Conservation (phyloP, 768 basidiomycete genomes). For the Naematelia aurantialba region DNA sequence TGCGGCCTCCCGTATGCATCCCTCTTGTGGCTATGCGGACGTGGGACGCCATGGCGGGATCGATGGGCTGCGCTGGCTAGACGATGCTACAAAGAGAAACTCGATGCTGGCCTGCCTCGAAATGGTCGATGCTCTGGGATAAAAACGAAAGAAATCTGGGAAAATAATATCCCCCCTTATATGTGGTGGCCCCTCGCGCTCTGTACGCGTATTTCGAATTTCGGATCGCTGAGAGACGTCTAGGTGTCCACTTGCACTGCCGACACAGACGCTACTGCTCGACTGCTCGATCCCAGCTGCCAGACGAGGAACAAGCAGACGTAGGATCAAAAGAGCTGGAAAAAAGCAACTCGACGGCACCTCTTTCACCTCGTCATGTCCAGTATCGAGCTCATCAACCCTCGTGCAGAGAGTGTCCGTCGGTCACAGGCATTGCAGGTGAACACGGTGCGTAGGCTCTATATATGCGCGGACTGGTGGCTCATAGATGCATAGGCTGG, state of each 20-base stretch:
- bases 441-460: conserved; percentile 42
- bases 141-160: neutral
- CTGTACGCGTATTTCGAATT: neutral
- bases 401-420: conserved; percentile 88
- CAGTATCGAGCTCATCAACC: conserved; percentile 84
- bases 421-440: conserved; percentile 89
- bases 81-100: neutral
- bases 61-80: too few species aligned
- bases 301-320: too few species aligned
- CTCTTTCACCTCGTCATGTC: conserved; percentile 29
- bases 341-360: too few species aligned
- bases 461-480: neutral
- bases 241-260: neutral
- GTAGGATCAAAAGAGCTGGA: too few species aligned
- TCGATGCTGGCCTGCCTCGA: neutral
- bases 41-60: neutral
- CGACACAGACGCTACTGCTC: neutral
- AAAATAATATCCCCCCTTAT: neutral
- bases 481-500: conserved; percentile 58
- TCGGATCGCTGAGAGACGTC: neutral
- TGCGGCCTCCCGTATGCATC: conserved; percentile 40
- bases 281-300: too few species aligned
- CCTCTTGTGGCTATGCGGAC: neutral
- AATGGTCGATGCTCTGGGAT: too few species aligned
- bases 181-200: neutral